A percentile compares a stretch with the other conserved stretches of the same genome.
Conservation (phyloP, 768 basidiomycete species). For the Mycena vitilis region DNA sequence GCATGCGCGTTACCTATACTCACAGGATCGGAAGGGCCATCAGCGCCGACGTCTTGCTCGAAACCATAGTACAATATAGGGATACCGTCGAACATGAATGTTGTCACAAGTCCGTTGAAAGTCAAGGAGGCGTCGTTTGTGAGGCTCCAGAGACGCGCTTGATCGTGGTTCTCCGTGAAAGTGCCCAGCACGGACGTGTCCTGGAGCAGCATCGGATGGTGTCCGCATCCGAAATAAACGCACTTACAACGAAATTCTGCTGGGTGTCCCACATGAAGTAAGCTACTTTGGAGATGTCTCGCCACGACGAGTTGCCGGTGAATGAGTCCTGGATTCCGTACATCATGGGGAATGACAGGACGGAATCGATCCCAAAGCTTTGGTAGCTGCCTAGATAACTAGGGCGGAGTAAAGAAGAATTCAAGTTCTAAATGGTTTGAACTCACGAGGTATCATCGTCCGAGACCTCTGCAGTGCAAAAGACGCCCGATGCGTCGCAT, state of each 20-base stretch:
- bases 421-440: background rate
- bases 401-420: no score
- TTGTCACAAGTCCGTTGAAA: background rate
- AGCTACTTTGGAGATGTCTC: background rate
- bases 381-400: background rate
- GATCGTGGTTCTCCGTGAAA: conserved; percentile 16
- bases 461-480: conserved; percentile 3
- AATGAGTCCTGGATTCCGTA: conserved; percentile 2
- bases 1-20: background rate
- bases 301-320: conserved; percentile 2
- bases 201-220: background rate
- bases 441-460: background rate
- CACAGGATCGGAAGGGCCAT: conserved; percentile 5
- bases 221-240: conserved; percentile 27
- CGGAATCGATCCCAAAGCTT: conserved; percentile 1
- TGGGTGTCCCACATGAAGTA: conserved; percentile 5
- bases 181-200: conserved; percentile 1
- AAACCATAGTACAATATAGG: conserved; percentile 5
- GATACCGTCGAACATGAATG: background rate
- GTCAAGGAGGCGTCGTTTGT: background rate
- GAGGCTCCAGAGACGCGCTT: conserved; percentile 2
- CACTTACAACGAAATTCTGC: background rate
- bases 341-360: conserved; percentile 1
- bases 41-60: conserved; percentile 5
- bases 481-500: background rate